A percentile compares a stretch with the other conserved stretches of the same genome.
Conservation (phyloP, 1,284 basidiomycete species). For the Irpex sp. region DNA sequence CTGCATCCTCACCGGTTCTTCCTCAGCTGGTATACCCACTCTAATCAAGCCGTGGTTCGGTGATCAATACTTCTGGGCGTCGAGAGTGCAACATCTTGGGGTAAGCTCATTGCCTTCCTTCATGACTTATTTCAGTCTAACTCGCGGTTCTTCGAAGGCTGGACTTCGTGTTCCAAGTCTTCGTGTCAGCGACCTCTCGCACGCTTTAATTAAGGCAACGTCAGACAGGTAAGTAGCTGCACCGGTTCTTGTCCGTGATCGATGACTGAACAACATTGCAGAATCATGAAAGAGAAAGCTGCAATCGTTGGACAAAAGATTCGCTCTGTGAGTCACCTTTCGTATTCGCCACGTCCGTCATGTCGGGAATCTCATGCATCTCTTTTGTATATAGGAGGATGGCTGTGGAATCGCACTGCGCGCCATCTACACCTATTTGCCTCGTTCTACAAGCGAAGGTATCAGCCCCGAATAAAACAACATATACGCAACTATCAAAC, state of each 20-base stretch:
- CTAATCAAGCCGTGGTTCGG: constrained; percentile 73
- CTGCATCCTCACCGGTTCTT: neutral
- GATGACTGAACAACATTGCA: constrained; percentile 15
- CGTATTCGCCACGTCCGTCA: too few relatives aligned
- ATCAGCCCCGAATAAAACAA: constrained; percentile 8
- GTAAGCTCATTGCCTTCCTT: constrained; percentile 29
- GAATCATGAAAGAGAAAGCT: constrained; percentile 64
- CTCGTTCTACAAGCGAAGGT: constrained; percentile 31
- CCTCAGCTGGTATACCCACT: constrained; percentile 65
- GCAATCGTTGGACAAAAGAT: constrained; percentile 61
- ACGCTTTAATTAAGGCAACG: constrained; percentile 54
- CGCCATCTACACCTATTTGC: constrained; percentile 46
- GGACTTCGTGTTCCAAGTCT: constrained; percentile 49
- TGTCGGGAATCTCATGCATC: too few relatives aligned
- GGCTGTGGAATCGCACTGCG: constrained; percentile 47
- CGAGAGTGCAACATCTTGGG: constrained; percentile 58
- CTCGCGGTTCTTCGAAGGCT: constrained; percentile 26
- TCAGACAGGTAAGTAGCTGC: constrained; percentile 36
- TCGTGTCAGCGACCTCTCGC: constrained; percentile 45
- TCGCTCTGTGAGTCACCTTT: constrained; percentile 37
- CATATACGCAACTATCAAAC: neutral
- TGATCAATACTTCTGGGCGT: constrained; percentile 74
- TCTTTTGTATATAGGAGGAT: constrained; percentile 36
- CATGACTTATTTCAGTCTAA: neutral
- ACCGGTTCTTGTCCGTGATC: neutral